Percentiles rank a stretch among this genome's conserved stretches.
Conservation (phyloP, 2,329 filamentous ascomycete genomes). For the Thermoascus crustaceus region DNA sequence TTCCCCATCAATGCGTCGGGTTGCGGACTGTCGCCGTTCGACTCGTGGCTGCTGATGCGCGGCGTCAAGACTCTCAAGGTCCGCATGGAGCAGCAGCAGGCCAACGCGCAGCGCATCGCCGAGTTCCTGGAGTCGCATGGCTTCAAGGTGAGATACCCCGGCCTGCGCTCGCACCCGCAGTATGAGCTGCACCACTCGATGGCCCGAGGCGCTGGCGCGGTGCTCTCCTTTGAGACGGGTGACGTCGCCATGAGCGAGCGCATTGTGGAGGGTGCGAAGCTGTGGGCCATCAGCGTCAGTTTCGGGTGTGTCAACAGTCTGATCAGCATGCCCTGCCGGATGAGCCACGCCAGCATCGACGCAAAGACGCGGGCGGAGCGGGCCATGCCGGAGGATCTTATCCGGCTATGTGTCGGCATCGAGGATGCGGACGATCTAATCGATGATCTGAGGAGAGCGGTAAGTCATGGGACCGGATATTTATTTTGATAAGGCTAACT, state of each 20-base stretch:
- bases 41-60: slow-evolving; percentile 90
- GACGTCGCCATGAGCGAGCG: slow-evolving; percentile 74
- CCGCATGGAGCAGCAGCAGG: slow-evolving; percentile 97
- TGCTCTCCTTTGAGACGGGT: slow-evolving; percentile 92
- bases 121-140: slow-evolving; percentile 84
- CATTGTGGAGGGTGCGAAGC: slow-evolving; percentile 83
- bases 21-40: slow-evolving; percentile 88
- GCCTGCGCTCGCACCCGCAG: slow-evolving; percentile 88
- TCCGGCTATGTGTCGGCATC: slow-evolving; percentile 90
- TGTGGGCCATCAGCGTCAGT: slow-evolving; percentile 94
- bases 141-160: slow-evolving; percentile 92
- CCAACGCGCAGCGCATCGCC: slow-evolving; percentile 83
- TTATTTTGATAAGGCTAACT: slow-evolving; percentile 6
- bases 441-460: slow-evolving; percentile 82
- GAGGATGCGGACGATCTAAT: slow-evolving; percentile 88
- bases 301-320: slow-evolving; percentile 98
- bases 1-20: slow-evolving; percentile 97
- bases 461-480: slow-evolving; percentile 46
- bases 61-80: slow-evolving; percentile 95
- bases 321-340: slow-evolving; percentile 98
- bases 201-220: slow-evolving; percentile 86
- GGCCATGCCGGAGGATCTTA: slow-evolving; percentile 93
- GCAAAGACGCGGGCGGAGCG: slow-evolving; percentile 83
- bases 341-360: slow-evolving; percentile 98
- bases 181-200: slow-evolving; percentile 95